Percentiles rank a stretch among this genome's conserved stretches.
phyloP scores from a whole-genome alignment of 2,329 filamentous ascomycete genomes.

The Nothopassalora personata region DNA sequence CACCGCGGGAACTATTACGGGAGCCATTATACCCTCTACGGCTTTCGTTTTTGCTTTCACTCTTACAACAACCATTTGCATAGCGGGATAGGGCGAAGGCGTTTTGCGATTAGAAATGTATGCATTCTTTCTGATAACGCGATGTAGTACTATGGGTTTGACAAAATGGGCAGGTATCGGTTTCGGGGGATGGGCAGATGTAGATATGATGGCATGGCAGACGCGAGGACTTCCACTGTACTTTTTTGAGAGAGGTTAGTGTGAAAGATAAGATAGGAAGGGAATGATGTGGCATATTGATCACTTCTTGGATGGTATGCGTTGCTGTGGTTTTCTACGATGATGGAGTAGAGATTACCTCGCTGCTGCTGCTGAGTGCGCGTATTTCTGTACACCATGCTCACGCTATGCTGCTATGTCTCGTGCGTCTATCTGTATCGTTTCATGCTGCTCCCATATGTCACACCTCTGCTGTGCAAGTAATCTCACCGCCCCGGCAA shows the following conservation, averaged over 20 bases:
- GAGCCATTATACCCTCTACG: not conserved
- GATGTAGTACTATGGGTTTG: slow-evolving; percentile 7
- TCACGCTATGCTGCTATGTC: too few relatives aligned
- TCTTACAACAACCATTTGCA: not conserved
- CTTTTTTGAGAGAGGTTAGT: not conserved
- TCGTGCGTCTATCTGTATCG: not conserved
- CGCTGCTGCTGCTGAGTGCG: too few relatives aligned
- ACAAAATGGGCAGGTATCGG: not conserved
- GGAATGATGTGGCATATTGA: not conserved
- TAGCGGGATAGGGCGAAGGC: not conserved
- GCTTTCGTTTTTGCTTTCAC: not conserved
- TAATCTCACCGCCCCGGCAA: not conserved
- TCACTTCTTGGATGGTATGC: not conserved
- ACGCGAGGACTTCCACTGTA: slow-evolving; percentile 3
- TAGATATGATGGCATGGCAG: slow-evolving; percentile 7
- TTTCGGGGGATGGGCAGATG: not conserved
- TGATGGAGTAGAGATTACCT: too few relatives aligned
- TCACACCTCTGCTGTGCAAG: not conserved
- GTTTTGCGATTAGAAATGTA: not conserved
- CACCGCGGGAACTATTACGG: not conserved
- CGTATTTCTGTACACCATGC: too few relatives aligned
- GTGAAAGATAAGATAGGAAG: not conserved
- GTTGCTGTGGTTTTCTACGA: too few relatives aligned
- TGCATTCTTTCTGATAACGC: not conserved
- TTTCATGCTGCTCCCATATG: not conserved